Conservation (phyloP, 2,329 filamentous ascomycete genomes). For the Chaetomiaceae sp. region DNA sequence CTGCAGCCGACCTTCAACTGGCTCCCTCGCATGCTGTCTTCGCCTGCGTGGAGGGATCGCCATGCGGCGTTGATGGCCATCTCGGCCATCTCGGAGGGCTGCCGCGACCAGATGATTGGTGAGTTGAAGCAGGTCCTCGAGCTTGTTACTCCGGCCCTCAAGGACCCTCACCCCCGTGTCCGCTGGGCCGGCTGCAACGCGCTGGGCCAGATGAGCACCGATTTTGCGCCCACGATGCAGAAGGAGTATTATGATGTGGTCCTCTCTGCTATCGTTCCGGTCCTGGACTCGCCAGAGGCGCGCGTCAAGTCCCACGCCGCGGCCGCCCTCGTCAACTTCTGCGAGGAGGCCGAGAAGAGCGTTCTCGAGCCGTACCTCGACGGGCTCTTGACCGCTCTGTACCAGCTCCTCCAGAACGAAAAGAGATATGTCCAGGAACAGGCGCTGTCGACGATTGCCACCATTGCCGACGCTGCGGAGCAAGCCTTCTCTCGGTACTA, state of each 20-base stretch:
- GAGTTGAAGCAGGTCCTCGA: conserved; percentile 93
- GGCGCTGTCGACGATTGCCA: conserved; percentile 94
- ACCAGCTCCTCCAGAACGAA: conserved; percentile 81
- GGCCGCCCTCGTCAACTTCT: conserved; percentile 98
- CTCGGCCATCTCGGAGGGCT: conserved; percentile 96
- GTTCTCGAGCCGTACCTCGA: conserved; percentile 92
- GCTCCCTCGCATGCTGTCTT: conserved; percentile 97
- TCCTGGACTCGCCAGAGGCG: conserved; percentile 82
- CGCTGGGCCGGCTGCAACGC: conserved; percentile 98
- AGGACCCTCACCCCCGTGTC: conserved; percentile 87
- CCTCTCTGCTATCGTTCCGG: conserved; percentile 85
- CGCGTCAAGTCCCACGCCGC: conserved; percentile 96
- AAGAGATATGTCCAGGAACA: conserved; percentile 98
- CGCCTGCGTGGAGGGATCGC: conserved; percentile 87
- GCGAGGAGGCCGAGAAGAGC: conserved; percentile 92
- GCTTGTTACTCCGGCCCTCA: conserved; percentile 85
- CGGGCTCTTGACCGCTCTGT: conserved; percentile 76
- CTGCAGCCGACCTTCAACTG: conserved; percentile 92
- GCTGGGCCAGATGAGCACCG: conserved; percentile 98
- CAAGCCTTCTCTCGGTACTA: conserved; percentile 94
- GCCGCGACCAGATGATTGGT: conserved; percentile 89
- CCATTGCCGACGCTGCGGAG: conserved; percentile 97
- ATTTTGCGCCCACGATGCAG: conserved; percentile 98
- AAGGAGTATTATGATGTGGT: conserved; percentile 87
- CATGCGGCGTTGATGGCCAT: conserved; percentile 98